Conservation (phyloP, 805 yeast genomes). For the Torulaspora microellipsoides region DNA sequence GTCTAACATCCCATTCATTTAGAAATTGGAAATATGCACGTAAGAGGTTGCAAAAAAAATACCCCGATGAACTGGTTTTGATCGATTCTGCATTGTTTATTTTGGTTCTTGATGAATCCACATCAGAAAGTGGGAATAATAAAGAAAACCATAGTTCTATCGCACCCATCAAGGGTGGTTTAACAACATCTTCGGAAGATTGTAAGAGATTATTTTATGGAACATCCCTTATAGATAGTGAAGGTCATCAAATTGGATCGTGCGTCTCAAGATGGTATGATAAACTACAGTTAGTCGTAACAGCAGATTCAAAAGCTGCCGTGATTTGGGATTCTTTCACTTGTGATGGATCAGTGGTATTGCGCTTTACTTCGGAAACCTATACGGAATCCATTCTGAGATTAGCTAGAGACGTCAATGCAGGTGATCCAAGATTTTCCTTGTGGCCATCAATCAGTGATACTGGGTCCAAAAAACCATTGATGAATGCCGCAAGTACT, state of each 20-base stretch:
- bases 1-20: constrained; percentile 81
- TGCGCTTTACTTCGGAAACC: constrained; percentile 82
- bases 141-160: constrained; percentile 8
- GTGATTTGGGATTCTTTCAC: constrained; percentile 88
- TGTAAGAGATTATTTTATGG: constrained; percentile 78
- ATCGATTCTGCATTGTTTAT: constrained; percentile 80
- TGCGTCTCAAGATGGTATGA: constrained; percentile 95
- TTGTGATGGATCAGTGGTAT: constrained; percentile 88
- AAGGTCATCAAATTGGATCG: constrained; percentile 84
- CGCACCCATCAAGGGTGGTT: neutral
- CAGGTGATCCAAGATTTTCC: constrained; percentile 41
- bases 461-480: neutral
- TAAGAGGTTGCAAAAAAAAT: constrained; percentile 40
- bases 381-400: constrained; percentile 85
- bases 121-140: constrained; percentile 47
- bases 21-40: constrained; percentile 78
- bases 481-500: neutral
- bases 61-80: constrained; percentile 37
- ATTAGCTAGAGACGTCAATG: constrained; percentile 74
- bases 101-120: constrained; percentile 73
- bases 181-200: constrained; percentile 26
- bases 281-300: constrained; percentile 77
- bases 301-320: constrained; percentile 83
- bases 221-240: constrained; percentile 59
- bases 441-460: constrained; percentile 32